Percentiles rank a stretch among this genome's conserved stretches.
These are phyloP conservation scores for Furcasterigmium furcatum DNA, from an alignment of 2,329 filamentous ascomycete genomes.

Conservation along the genomic window DNA sequence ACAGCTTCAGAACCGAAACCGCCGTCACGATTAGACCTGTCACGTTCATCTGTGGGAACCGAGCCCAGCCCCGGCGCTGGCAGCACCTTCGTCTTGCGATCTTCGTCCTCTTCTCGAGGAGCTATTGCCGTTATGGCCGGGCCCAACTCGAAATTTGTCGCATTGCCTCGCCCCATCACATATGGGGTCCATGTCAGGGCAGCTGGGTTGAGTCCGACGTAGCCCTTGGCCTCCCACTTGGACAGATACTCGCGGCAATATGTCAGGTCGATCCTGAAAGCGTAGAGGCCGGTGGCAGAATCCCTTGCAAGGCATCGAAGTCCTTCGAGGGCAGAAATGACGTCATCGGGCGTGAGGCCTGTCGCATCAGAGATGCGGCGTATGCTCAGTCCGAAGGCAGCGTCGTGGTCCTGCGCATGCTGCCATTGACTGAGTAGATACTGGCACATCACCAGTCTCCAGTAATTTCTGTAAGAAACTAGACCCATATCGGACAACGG, in stretches of 20 bases:
- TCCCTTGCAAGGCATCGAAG: conserved; percentile 87
- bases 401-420: conserved; percentile 30
- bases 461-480: conserved; percentile 96
- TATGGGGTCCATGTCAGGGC: conserved; percentile 94
- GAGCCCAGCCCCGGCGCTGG: too few species aligned
- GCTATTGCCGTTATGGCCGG: conserved; percentile 83
- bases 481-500: conserved; percentile 96
- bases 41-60: too few species aligned
- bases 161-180: conserved; percentile 85
- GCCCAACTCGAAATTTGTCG: conserved; percentile 78
- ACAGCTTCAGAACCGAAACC: too few species aligned
- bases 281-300: conserved; percentile 83
- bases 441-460: conserved; percentile 84
- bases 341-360: conserved; percentile 93
- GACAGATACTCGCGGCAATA: conserved; percentile 86
- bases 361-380: conserved; percentile 79
- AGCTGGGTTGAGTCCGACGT: conserved; percentile 78
- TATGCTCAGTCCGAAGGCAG: conserved; percentile 49
- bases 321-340: conserved; percentile 89
- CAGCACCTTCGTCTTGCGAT: conserved; percentile 22
- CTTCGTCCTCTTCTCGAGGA: conserved; percentile 72
- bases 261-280: conserved; percentile 78
- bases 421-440: conserved; percentile 62
- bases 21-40: too few species aligned
- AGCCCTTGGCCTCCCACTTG: conserved; percentile 86